Percentiles rank a stretch among this genome's conserved stretches.
These are phyloP conservation scores for Apiotrichum porosum DNA, from an alignment of 1,284 basidiomycete species.

Conservation along the genomic window DNA sequence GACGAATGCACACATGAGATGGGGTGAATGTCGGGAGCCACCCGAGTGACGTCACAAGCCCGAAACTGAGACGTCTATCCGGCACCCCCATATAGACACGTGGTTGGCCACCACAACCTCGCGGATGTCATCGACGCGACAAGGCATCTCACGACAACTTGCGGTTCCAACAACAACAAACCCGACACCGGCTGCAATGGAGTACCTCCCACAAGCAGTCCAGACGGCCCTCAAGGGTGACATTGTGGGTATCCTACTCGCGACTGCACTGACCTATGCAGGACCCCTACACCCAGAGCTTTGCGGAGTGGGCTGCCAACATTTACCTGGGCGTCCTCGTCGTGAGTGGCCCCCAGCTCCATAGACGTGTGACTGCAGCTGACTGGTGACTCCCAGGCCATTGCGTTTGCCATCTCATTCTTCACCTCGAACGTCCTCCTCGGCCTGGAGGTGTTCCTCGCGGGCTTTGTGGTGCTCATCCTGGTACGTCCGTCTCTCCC, in stretches of 20 bases:
- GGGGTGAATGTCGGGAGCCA: no score
- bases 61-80: no score
- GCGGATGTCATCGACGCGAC: no score
- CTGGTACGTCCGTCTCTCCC: slow-evolving; percentile 31
- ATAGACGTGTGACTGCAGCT: neutral
- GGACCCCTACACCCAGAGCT: slow-evolving; percentile 39
- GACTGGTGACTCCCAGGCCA: slow-evolving; percentile 12
- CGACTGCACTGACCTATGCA: slow-evolving; percentile 5
- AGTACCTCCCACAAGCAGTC: slow-evolving; percentile 26
- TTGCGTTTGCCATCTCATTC: slow-evolving; percentile 34
- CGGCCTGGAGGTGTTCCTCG: slow-evolving; percentile 34
- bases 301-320: slow-evolving; percentile 31
- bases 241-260: slow-evolving; percentile 14
- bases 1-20: no score
- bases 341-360: no score
- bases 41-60: no score
- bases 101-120: no score
- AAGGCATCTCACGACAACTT: no score
- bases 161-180: no score
- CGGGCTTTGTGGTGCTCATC: slow-evolving; percentile 28
- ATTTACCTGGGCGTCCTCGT: slow-evolving; percentile 33
- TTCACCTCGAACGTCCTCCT: slow-evolving; percentile 29
- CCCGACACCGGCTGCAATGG: slow-evolving; percentile 11
- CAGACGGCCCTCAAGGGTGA: slow-evolving; percentile 28
- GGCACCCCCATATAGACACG: no score